A percentile compares a stretch with the other conserved stretches of the same genome.
phyloP scores from a whole-genome alignment of 768 basidiomycete genomes.

The Guyanaporus albipodus region DNA sequence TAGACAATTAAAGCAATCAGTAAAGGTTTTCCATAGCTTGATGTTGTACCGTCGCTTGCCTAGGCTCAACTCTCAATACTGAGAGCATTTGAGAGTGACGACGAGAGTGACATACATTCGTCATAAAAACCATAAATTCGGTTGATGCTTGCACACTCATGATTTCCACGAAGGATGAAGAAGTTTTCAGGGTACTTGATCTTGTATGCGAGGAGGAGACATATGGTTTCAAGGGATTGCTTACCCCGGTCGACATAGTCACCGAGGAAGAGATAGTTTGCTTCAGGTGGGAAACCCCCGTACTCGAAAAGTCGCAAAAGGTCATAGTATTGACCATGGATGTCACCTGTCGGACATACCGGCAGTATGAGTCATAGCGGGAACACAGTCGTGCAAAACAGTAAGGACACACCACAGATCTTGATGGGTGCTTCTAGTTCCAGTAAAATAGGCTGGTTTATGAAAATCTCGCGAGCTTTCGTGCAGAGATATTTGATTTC shows the following conservation, averaged over 20 bases:
- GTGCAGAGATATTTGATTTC: slow-evolving; percentile 99
- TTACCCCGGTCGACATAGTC: slow-evolving; percentile 99
- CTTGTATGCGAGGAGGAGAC: slow-evolving; percentile 98
- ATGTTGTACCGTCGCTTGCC: slow-evolving; percentile 99
- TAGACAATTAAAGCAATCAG: slow-evolving; percentile 99
- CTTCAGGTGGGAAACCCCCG: slow-evolving; percentile 99
- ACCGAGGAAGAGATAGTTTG: slow-evolving; percentile 99
- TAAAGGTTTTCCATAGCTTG: slow-evolving; percentile 99
- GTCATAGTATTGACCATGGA: slow-evolving; percentile 99
- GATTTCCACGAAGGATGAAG: slow-evolving; percentile 98
- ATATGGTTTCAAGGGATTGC: slow-evolving; percentile 99
- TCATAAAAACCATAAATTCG: slow-evolving; percentile 99
- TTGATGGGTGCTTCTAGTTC: slow-evolving; percentile 99
- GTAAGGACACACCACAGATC: slow-evolving; percentile 80
- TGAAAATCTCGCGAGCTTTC: slow-evolving; percentile 98
- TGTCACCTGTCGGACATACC: slow-evolving; percentile 66
- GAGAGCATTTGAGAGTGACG: background rate
- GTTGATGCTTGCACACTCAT: slow-evolving; percentile 99
- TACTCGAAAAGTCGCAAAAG: slow-evolving; percentile 97
- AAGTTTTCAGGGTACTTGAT: slow-evolving; percentile 99
- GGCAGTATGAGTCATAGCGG: slow-evolving; percentile 22
- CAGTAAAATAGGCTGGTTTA: slow-evolving; percentile 96
- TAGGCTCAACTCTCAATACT: slow-evolving; percentile 32
- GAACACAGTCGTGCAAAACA: slow-evolving; percentile 3
- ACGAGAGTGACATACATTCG: slow-evolving; percentile 69